These are phyloP conservation scores for Aspergillus ibericus DNA, from an alignment of 2,329 filamentous ascomycete species.

Conservation along the genomic window DNA sequence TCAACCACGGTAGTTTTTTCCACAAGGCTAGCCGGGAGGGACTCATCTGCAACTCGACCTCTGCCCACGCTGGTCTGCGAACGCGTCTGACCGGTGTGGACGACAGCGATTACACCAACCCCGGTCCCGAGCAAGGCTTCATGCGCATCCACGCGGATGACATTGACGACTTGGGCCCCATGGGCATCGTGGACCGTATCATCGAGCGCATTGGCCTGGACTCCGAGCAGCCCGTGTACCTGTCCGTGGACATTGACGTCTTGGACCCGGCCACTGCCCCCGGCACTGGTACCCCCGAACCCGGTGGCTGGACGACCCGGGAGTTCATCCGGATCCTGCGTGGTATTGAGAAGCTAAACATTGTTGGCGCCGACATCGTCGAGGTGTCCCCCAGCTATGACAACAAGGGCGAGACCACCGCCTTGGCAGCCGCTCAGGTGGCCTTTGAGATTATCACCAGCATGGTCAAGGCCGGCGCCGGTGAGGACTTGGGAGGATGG, in stretches of 20 bases:
- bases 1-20: conserved; percentile 91
- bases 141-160: conserved; percentile 79
- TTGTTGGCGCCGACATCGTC: conserved; percentile 87
- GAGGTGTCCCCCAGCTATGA: conserved; percentile 88
- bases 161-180: conserved; percentile 76
- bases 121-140: conserved; percentile 74
- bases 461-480: conserved; percentile 48
- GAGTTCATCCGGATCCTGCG: conserved; percentile 82
- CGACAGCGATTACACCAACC: conserved; percentile 66
- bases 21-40: conserved; percentile 83
- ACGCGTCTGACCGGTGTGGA: conserved; percentile 69
- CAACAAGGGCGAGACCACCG: conserved; percentile 74
- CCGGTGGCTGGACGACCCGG: conserved; percentile 85
- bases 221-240: conserved; percentile 73
- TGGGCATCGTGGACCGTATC: conserved; percentile 70
- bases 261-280: conserved; percentile 70
- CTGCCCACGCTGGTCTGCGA: conserved; percentile 79
- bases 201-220: conserved; percentile 64
- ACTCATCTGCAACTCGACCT: conserved; percentile 70
- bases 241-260: conserved; percentile 79
- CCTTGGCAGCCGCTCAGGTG: conserved; percentile 78
- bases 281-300: conserved; percentile 84
- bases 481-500: conserved; percentile 42
- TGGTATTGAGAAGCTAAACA: conserved; percentile 76
- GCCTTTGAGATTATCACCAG: conserved; percentile 79